These are phyloP conservation scores for Pseudopediastrum boryanum DNA, from an alignment of 139 green algal species.

Conservation along the genomic window DNA sequence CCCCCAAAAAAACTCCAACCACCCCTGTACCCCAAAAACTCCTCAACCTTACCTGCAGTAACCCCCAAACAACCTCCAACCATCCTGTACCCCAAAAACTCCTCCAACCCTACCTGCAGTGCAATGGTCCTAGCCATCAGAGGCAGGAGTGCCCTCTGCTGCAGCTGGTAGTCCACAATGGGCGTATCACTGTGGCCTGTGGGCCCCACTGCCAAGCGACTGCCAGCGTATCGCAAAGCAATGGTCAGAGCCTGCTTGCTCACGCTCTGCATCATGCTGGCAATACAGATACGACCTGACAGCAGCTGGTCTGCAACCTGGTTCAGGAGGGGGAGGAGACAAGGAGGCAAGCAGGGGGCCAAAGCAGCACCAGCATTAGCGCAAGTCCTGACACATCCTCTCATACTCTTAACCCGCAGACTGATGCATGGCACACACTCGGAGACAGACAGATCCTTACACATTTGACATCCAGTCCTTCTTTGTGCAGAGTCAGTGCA, in stretches of 20 bases:
- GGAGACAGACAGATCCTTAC: too few species aligned
- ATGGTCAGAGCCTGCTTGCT: slow-evolving; percentile 75
- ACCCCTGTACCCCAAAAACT: too few species aligned
- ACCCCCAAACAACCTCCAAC: too few species aligned
- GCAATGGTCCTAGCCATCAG: slow-evolving; percentile 83
- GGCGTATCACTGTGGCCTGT: slow-evolving; percentile 83
- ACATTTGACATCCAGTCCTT: too few species aligned
- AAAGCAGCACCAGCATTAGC: too few species aligned
- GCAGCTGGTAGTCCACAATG: slow-evolving; percentile 93
- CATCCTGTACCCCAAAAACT: too few species aligned
- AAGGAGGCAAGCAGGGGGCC: background rate
- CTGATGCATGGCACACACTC: too few species aligned
- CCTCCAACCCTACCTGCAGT: slow-evolving; percentile 80
- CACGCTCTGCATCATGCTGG: slow-evolving; percentile 83
- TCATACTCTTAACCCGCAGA: too few species aligned
- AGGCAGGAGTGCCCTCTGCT: slow-evolving; percentile 87
- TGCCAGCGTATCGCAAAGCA: slow-evolving; percentile 74
- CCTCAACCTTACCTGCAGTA: too few species aligned
- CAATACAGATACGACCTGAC: slow-evolving; percentile 90
- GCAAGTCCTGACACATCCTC: too few species aligned
- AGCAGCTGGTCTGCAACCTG: slow-evolving; percentile 91
- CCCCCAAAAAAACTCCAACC: too few species aligned
- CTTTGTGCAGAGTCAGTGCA: too few species aligned
- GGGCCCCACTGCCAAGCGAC: slow-evolving; percentile 81
- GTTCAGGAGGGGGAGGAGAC: background rate